Conservation (phyloP, 352 stramenopile genomes). For the Phytophthora melonis region DNA sequence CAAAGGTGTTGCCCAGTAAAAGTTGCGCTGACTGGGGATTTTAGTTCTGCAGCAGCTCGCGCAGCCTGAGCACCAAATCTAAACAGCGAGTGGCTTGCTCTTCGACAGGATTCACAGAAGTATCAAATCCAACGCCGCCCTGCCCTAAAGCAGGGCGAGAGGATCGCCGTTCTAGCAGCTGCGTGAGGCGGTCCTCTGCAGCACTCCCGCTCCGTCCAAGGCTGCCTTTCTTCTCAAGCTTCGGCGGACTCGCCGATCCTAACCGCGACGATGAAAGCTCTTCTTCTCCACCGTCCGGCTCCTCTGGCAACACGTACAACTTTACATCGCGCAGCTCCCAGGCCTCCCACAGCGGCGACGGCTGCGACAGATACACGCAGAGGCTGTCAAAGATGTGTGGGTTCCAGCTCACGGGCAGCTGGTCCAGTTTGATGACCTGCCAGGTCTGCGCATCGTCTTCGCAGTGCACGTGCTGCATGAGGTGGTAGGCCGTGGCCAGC, state of each 20-base stretch:
- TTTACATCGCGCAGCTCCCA: slow-evolving; percentile 69
- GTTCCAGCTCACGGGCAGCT: slow-evolving; percentile 51
- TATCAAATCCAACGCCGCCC: not conserved
- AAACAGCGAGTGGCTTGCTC: slow-evolving; percentile 32
- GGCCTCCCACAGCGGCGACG: slow-evolving; percentile 64
- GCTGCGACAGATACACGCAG: slow-evolving; percentile 67
- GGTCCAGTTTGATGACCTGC: slow-evolving; percentile 65
- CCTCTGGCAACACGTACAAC: slow-evolving; percentile 35
- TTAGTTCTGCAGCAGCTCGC: slow-evolving; percentile 28
- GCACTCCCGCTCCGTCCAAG: slow-evolving; percentile 6
- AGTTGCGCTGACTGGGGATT: not conserved
- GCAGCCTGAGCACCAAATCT: slow-evolving; percentile 34
- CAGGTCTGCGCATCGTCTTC: slow-evolving; percentile 81
- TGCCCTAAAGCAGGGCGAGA: slow-evolving; percentile 19
- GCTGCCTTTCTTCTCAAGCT: slow-evolving; percentile 11
- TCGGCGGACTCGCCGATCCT: not conserved
- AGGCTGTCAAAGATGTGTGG: slow-evolving; percentile 48
- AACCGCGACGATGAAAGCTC: not conserved
- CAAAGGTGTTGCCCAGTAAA: not conserved
- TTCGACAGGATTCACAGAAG: slow-evolving; percentile 18
- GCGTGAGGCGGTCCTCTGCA: slow-evolving; percentile 20
- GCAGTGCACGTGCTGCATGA: slow-evolving; percentile 69
- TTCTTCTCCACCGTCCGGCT: not conserved
- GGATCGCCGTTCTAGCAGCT: slow-evolving; percentile 22
- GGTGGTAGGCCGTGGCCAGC: slow-evolving; percentile 46